Conservation (phyloP, 331 rosid genomes). For the Quercus phellos region DNA sequence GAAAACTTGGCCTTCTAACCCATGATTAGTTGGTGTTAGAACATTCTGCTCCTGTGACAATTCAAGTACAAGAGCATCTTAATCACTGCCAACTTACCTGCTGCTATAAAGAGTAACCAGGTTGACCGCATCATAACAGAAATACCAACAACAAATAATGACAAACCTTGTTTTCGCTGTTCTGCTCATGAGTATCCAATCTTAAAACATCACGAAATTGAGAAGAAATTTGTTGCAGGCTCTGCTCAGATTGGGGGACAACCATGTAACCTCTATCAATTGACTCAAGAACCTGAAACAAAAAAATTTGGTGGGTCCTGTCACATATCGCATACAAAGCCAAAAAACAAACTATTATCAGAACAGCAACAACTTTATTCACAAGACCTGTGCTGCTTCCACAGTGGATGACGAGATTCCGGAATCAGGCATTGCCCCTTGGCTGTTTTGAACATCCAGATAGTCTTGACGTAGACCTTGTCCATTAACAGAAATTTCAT, state of each 20-base stretch:
- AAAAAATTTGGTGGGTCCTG: not conserved
- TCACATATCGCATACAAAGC: not conserved
- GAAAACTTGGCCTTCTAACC: slow-evolving; percentile 40
- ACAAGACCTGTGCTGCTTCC: slow-evolving; percentile 63
- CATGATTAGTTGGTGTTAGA: slow-evolving; percentile 34
- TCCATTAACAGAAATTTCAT: slow-evolving; percentile 73
- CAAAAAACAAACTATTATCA: not conserved
- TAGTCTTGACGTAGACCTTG: slow-evolving; percentile 57
- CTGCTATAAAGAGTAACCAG: not conserved
- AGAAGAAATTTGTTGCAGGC: slow-evolving; percentile 70
- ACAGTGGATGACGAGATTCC: slow-evolving; percentile 47
- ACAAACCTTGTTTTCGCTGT: slow-evolving; percentile 58
- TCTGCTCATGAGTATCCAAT: slow-evolving; percentile 51
- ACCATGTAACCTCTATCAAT: slow-evolving; percentile 50
- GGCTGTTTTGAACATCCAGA: slow-evolving; percentile 47
- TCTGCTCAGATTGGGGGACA: slow-evolving; percentile 54
- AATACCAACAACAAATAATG: not conserved
- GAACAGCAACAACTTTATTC: not conserved
- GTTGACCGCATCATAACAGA: not conserved
- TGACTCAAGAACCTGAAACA: slow-evolving; percentile 48
- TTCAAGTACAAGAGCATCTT: slow-evolving; percentile 8
- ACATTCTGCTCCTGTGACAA: slow-evolving; percentile 48
- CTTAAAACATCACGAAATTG: slow-evolving; percentile 68
- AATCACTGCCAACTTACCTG: not conserved
- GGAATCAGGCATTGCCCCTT: slow-evolving; percentile 50